A percentile compares a stretch with the other conserved stretches of the same genome.
Evolutionary conservation across 768 basidiomycete genomes (phyloP).

Genomic region (Pleurotus tuber-regium): DNA sequence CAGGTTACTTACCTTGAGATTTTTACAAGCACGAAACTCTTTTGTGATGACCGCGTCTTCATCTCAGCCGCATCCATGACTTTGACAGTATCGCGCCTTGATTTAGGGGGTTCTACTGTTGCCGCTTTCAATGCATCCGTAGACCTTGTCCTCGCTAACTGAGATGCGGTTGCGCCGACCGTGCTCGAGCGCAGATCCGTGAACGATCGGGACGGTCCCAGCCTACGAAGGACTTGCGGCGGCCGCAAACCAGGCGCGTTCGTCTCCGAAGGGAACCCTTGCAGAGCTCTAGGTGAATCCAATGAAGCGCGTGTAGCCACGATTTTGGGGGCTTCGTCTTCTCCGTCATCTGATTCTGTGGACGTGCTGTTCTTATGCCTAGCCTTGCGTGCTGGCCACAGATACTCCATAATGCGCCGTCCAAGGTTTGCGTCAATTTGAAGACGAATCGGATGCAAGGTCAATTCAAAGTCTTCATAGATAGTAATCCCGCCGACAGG

Average conservation of each 20-base stretch:
- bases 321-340: slow-evolving; percentile 13
- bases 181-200: slow-evolving; percentile 53
- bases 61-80: slow-evolving; percentile 73
- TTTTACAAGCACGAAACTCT: slow-evolving; percentile 79
- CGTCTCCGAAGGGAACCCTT: slow-evolving; percentile 6
- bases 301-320: slow-evolving; percentile 41
- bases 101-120: slow-evolving; percentile 17
- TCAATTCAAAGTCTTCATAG: slow-evolving; percentile 77
- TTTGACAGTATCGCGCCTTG: slow-evolving; percentile 16
- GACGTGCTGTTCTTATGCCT: slow-evolving; percentile 22
- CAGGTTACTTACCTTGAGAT: slow-evolving; percentile 62
- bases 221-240: slow-evolving; percentile 39
- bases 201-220: slow-evolving; percentile 66
- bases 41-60: slow-evolving; percentile 77
- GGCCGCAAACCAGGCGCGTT: slow-evolving; percentile 21
- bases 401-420: slow-evolving; percentile 80
- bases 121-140: slow-evolving; percentile 30
- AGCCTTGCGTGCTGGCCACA: slow-evolving; percentile 69
- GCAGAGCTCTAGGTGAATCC: slow-evolving; percentile 43
- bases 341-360: neutral
- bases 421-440: slow-evolving; percentile 86
- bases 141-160: slow-evolving; percentile 38
- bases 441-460: slow-evolving; percentile 82
- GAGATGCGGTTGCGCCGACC: slow-evolving; percentile 18
- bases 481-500: slow-evolving; percentile 94